Conservation (phyloP, 202 grass and related monocot species). For the Panicum virgatum region DNA sequence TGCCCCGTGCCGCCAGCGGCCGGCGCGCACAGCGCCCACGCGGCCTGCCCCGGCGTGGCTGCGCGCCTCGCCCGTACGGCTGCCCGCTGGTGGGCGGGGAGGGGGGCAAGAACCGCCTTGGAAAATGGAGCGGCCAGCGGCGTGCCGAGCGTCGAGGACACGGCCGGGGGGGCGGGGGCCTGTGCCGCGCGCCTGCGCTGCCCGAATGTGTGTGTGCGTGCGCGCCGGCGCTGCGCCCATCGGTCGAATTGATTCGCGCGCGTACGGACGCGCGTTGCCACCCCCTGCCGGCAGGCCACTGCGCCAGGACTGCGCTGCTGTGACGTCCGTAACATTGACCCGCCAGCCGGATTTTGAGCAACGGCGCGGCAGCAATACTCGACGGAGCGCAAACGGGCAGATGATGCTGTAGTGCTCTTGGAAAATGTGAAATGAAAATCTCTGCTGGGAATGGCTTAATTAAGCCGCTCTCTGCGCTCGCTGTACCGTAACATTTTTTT, state of each 20-base stretch:
- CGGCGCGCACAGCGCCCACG: neutral
- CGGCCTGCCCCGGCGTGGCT: neutral
- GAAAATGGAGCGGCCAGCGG: constrained; percentile 29
- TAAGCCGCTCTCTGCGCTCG: no score
- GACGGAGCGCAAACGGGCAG: no score
- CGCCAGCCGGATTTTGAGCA: neutral
- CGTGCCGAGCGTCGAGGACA: neutral
- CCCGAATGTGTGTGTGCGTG: no score
- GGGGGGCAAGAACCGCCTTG: constrained; percentile 24
- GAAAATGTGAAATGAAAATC: no score
- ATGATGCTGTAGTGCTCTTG: no score
- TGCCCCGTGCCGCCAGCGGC: neutral
- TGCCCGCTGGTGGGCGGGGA: no score
- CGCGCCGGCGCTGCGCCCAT: no score
- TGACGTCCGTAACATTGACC: neutral
- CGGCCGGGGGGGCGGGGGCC: neutral
- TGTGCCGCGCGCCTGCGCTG: no score
- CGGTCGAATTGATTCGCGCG: neutral
- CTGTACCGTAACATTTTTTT: no score
- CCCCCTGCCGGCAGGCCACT: neutral
- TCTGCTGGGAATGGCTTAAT: no score
- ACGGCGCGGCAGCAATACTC: no score
- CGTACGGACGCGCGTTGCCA: neutral
- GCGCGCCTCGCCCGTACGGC: neutral
- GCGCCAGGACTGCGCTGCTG: neutral